Evolutionary conservation across 164 flowering plant species (phyloP).

Genomic region (Cinnamomum chago): DNA sequence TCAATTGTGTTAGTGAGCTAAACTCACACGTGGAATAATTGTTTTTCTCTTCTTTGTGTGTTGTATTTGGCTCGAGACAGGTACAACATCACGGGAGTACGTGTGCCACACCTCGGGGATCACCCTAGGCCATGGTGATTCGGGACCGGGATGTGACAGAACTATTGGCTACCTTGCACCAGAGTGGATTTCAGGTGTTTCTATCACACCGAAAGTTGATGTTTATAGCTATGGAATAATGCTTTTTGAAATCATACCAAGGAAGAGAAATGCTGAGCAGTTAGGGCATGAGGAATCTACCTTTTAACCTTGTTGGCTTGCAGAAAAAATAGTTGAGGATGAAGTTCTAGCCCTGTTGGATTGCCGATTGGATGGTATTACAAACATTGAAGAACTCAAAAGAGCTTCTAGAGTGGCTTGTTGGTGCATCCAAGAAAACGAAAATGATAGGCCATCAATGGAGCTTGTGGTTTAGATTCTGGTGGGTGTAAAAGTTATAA

Average conservation of each 20-base stretch:
- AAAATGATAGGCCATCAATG: conserved; percentile 20
- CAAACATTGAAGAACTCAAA: conserved; percentile 22
- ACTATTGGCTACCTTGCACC: conserved; percentile 42
- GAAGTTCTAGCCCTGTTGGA: conserved; percentile 18
- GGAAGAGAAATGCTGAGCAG: conserved; percentile 27
- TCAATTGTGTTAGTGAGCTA: no score
- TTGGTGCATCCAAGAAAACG: conserved; percentile 36
- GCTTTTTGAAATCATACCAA: conserved; percentile 29
- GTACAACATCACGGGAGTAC: no score
- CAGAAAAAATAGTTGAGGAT: conserved; percentile 11
- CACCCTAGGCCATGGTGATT: no score
- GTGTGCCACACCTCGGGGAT: no score
- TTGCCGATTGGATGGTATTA: conserved; percentile 23
- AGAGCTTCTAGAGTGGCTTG: conserved; percentile 27
- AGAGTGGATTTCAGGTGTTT: conserved; percentile 35
- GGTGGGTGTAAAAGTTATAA: conserved; percentile 29
- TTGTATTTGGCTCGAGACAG: no score
- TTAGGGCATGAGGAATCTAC: conserved; percentile 6
- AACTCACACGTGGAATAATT: no score
- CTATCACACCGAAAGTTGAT: conserved; percentile 35
- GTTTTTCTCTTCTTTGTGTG: no score
- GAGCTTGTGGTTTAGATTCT: conserved; percentile 35
- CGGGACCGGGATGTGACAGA: no score
- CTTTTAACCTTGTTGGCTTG: conserved; percentile 33
- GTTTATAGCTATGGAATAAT: conserved; percentile 39